Base-by-base conservation (phyloP, 106 monocot genomes). In the Gastrodia elata region DNA sequence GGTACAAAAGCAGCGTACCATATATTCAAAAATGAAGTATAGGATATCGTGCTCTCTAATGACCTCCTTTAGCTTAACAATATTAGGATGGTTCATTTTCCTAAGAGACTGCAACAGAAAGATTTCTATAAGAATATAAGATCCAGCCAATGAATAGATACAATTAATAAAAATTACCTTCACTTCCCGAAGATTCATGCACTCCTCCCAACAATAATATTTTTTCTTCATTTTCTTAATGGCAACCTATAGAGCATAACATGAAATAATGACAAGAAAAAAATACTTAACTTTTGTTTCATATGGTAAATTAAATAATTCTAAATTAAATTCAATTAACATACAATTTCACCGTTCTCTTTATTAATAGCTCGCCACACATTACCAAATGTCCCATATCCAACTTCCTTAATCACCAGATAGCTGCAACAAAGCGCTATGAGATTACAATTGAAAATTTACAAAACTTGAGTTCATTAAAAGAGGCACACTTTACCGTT, bases 61-160 rank as follows among this genome's bases (percentile, higher is more conserved):
- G 39, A 97, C 92, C 73, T 97, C 92, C 74, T 90, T 97, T 14
- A 97, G 86, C 76, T 97, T 97, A 49, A 92, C 86, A 79, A 92
- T 89, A 65, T 96, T 96, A 15, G 87, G 96, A 90, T 91, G 91
- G 64, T 89, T 89, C 96, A 91, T 84, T 64, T 72, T 89, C 39
- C 89, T 57, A 71, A 96, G 79, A 40, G 89, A 87, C 94, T 94
- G 82, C n/a, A 75, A 41, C 46, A 32, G 56, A n/a, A 33, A 58
- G 32, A 9, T 38, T 55, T 68, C 0, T 5, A 2, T 32, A 74
- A 40, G 11, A 56, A 16, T 42, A 43, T 15, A 25, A 15, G 36
- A 42, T 18, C 4, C 32, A 65, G 22, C 38, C 25, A 73, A 46
- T 24, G 28, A 33, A 68, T 2, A 58, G 49, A 11, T 22, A 18